phyloP scores from a whole-genome alignment of 2,329 filamentous ascomycete species.

The Exophiala viscosa region DNA sequence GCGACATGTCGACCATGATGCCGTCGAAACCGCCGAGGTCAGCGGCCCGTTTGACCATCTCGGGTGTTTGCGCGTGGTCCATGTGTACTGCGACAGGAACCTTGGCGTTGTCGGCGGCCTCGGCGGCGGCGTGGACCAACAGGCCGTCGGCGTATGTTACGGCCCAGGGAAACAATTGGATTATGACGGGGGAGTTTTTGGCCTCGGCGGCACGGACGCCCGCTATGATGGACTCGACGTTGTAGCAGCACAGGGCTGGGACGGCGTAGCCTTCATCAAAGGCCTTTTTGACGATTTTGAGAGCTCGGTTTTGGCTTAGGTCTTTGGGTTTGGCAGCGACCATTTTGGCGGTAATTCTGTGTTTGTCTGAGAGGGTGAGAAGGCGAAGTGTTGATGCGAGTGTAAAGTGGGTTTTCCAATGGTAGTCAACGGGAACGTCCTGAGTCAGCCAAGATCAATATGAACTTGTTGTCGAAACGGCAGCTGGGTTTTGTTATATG shows the following conservation, averaged over 20 bases:
- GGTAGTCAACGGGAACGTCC: too few relatives aligned
- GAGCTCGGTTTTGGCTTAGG: constrained; percentile 8
- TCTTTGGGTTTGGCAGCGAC: neutral
- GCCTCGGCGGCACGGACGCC: constrained; percentile 66
- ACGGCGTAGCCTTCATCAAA: constrained; percentile 27
- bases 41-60: constrained; percentile 52
- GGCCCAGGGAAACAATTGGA: constrained; percentile 72
- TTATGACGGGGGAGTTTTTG: constrained; percentile 64
- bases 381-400: too few relatives aligned
- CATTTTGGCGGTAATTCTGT: neutral
- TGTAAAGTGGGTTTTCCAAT: too few relatives aligned
- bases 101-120: constrained; percentile 53
- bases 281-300: constrained; percentile 29
- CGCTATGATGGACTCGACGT: constrained; percentile 66
- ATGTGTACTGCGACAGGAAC: constrained; percentile 64
- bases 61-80: constrained; percentile 63
- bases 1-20: constrained; percentile 75
- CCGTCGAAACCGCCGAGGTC: constrained; percentile 63
- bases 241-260: constrained; percentile 45
- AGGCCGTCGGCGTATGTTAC: constrained; percentile 56
- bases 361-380: neutral
- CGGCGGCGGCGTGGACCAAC: constrained; percentile 55
- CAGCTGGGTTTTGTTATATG: too few relatives aligned
- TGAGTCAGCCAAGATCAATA: too few relatives aligned
- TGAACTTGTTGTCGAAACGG: too few relatives aligned